Evolutionary conservation across 2,329 filamentous ascomycete species (phyloP).

Genomic region (Fusarium penzigii): DNA sequence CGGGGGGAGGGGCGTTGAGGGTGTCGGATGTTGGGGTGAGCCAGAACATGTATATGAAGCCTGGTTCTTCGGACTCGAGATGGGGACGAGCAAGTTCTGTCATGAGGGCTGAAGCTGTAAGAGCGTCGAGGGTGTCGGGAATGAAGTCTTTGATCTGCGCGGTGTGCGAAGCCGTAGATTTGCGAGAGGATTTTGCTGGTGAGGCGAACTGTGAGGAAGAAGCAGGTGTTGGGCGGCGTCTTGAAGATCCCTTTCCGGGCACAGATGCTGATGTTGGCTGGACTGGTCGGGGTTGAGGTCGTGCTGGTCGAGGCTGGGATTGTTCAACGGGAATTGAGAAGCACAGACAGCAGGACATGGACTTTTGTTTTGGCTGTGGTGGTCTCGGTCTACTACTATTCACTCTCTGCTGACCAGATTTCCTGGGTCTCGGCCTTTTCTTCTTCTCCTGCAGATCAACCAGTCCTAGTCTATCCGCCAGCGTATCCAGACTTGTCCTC

Average conservation of each 20-base stretch:
- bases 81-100: constrained; percentile 73
- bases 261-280: constrained; percentile 36
- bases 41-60: constrained; percentile 99
- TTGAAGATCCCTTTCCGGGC: constrained; percentile 18
- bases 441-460: constrained; percentile 60
- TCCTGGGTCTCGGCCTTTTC: constrained; percentile 26
- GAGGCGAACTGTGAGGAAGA: constrained; percentile 23
- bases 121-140: constrained; percentile 64
- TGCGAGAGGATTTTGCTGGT: constrained; percentile 32
- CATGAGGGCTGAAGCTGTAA: constrained; percentile 70
- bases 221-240: constrained; percentile 6
- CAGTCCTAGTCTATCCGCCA: constrained; percentile 77
- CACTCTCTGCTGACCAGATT: constrained; percentile 9
- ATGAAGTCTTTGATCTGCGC: constrained; percentile 55
- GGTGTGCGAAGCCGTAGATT: constrained; percentile 35
- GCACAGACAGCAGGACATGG: constrained; percentile 51
- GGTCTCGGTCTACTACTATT: constrained; percentile 27
- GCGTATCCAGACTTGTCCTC: constrained; percentile 81
- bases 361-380: constrained; percentile 27
- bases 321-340: constrained; percentile 52
- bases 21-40: constrained; percentile 65
- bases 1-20: constrained; percentile 47
- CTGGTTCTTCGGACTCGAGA: constrained; percentile 70
- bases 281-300: constrained; percentile 49
- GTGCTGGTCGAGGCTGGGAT: constrained; percentile 38